phyloP scores from a whole-genome alignment of 192 early-diverging fungal genomes.

The Chytriomyces confervae region DNA sequence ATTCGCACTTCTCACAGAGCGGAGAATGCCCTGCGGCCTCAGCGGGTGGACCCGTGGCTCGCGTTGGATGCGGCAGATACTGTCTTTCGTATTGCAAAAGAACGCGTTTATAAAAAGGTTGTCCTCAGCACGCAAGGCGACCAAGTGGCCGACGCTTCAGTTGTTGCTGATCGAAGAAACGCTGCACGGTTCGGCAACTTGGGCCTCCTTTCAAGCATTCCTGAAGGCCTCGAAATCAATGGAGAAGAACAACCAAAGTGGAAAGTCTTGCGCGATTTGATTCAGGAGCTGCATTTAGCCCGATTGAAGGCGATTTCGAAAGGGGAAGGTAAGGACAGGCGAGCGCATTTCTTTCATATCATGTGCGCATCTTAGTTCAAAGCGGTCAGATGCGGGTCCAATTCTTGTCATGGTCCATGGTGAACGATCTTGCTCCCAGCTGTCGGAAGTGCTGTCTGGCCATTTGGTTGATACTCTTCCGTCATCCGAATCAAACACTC shows the following conservation, averaged over 20 bases:
- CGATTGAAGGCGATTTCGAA: slow-evolving; percentile 28
- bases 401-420: slow-evolving; percentile 78
- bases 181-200: slow-evolving; percentile 1
- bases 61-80: slow-evolving; percentile 83
- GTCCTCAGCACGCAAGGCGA: background rate
- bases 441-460: slow-evolving; percentile 53
- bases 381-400: slow-evolving; percentile 42
- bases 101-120: slow-evolving; percentile 55
- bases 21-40: slow-evolving; percentile 45
- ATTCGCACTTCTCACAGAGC: slow-evolving; percentile 43
- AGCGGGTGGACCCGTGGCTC: slow-evolving; percentile 78
- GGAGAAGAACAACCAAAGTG: slow-evolving; percentile 97
- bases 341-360: background rate
- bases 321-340: background rate
- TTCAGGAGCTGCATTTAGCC: slow-evolving; percentile 84
- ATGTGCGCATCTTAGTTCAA: background rate
- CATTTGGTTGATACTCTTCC: background rate
- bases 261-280: slow-evolving; percentile 68
- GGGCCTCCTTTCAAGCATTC: slow-evolving; percentile 51
- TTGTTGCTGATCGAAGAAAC: slow-evolving; percentile 1
- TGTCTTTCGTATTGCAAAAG: slow-evolving; percentile 68
- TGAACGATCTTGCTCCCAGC: slow-evolving; percentile 66
- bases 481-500: background rate
- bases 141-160: background rate
- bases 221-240: slow-evolving; percentile 70